A percentile compares a stretch with the other conserved stretches of the same genome.
Conservation (phyloP, 2,329 filamentous ascomycete genomes). For the Grosmannia clavigera region DNA sequence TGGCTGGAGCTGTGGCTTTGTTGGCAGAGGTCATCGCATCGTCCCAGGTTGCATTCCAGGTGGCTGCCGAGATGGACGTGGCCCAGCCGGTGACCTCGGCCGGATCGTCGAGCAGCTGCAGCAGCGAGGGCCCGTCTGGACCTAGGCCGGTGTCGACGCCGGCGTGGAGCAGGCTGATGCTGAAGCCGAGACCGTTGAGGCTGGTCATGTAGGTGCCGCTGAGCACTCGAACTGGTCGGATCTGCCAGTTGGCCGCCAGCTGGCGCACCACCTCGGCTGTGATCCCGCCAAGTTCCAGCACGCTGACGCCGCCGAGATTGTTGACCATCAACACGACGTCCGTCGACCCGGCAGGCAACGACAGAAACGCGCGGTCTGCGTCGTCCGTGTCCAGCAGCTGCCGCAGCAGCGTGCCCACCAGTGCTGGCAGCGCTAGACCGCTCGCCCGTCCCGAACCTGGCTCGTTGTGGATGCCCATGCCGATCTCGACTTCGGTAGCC, state of each 20-base stretch:
- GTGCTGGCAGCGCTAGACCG: constrained; percentile 36
- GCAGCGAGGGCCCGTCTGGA: constrained; percentile 46
- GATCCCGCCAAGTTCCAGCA: constrained; percentile 60
- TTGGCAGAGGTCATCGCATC: constrained; percentile 24
- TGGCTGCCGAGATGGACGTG: constrained; percentile 46
- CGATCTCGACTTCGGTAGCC: constrained; percentile 47
- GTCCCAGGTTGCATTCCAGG: constrained; percentile 48
- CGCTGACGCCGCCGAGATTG: constrained; percentile 66
- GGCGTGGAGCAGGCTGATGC: constrained; percentile 56
- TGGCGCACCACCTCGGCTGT: constrained; percentile 55
- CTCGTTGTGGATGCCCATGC: constrained; percentile 73
- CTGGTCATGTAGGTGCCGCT: constrained; percentile 69
- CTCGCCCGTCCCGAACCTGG: constrained; percentile 40
- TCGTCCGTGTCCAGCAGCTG: constrained; percentile 56
- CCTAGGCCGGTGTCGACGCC: constrained; percentile 41
- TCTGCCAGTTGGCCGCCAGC: constrained; percentile 41
- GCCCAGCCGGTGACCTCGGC: constrained; percentile 61
- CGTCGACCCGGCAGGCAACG: constrained; percentile 46
- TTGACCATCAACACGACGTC: constrained; percentile 59
- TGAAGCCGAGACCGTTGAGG: constrained; percentile 65
- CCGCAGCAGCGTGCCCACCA: constrained; percentile 53
- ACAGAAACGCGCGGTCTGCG: constrained; percentile 57
- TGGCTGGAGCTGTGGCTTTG: constrained; percentile 45
- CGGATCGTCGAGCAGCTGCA: constrained; percentile 58
- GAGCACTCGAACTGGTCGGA: constrained; percentile 52